phyloP scores from a whole-genome alignment of 805 yeast genomes.

The Yarrowia deformans region DNA sequence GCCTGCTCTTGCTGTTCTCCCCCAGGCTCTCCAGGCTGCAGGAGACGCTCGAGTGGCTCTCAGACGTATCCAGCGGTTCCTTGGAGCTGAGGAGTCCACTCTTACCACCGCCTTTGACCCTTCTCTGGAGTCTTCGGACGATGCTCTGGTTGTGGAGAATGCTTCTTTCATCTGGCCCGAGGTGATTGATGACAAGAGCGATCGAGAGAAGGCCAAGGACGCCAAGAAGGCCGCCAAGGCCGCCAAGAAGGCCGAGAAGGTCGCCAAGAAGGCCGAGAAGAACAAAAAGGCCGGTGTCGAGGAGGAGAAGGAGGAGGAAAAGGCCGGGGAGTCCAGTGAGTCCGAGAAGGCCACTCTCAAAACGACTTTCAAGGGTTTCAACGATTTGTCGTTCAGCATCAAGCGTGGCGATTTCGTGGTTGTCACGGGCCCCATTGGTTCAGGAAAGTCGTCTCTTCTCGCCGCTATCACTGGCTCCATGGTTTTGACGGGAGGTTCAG shows the following conservation, averaged over 20 bases:
- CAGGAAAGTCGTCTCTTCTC: constrained; percentile 79
- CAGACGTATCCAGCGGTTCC: constrained; percentile 59
- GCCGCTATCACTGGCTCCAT: constrained; percentile 76
- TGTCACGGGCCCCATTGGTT: constrained; percentile 80
- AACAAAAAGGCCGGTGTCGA: not conserved
- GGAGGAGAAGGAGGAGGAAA: not conserved
- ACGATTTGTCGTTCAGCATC: constrained; percentile 60
- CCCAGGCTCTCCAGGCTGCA: constrained; percentile 63
- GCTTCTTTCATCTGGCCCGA: constrained; percentile 63
- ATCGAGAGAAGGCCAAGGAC: constrained; percentile 11
- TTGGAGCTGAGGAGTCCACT: constrained; percentile 51
- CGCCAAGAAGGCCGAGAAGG: constrained; percentile 38
- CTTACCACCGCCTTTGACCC: constrained; percentile 42
- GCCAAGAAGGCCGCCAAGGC: constrained; percentile 51
- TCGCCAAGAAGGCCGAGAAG: not conserved
- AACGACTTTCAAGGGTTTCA: constrained; percentile 54
- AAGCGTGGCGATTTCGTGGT: constrained; percentile 74
- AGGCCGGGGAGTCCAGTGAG: constrained; percentile 5
- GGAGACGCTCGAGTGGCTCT: constrained; percentile 69
- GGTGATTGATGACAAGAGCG: constrained; percentile 16
- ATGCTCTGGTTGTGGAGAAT: constrained; percentile 58
- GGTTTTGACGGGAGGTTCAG: constrained; percentile 61
- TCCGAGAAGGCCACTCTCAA: constrained; percentile 5
- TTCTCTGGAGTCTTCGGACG: constrained; percentile 47
- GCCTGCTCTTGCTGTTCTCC: constrained; percentile 64